Base-by-base conservation (phyloP, 495 filamentous ascomycete genomes). In the Cercophora sp. region DNA sequence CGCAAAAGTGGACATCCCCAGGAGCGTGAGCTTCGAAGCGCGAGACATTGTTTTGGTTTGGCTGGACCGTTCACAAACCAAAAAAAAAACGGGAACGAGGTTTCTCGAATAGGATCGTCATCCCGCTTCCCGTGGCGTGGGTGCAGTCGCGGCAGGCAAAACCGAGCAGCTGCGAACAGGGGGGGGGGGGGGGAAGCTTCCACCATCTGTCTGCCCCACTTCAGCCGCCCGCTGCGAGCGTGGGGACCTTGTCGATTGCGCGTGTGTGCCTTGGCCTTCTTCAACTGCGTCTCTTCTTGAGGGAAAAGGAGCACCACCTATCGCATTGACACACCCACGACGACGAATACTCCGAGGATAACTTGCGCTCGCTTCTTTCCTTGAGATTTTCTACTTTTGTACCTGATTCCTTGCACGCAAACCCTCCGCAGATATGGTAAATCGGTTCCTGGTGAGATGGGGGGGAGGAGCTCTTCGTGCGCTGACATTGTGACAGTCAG, bases 21-120 rank as follows among this genome's bases (percentile, higher is more conserved):
- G 77, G 13, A 99, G 78, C 8, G 93, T 96, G 56, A 89, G 64
- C 64, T 96, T 96, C 1, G 93, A 85, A 42, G 89, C 87, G 53
- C 80, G 84, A 51, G 93, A 97, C 94, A 98, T 98, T 23, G 26
- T 51, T n/a, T n/a, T n/a, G n/a, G n/a, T n/a, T n/a, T n/a, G n/a
- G n/a, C n/a, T n/a, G n/a, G n/a, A n/a, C n/a, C n/a, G n/a, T n/a
- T n/a, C n/a, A n/a, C n/a, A n/a, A n/a, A n/a, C n/a, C n/a, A n/a
- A n/a, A n/a, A n/a, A n/a, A n/a, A n/a, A n/a, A n/a, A n/a, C n/a
- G n/a, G n/a, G n/a, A n/a, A n/a, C n/a, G n/a, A n/a, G n/a, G n/a
- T n/a, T n/a, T n/a, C n/a, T n/a, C n/a, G n/a, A n/a, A n/a, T n/a
- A n/a, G n/a, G n/a, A n/a, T n/a, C n/a, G 46, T 48, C 46, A 48